phyloP scores from a whole-genome alignment of 805 yeast species.

The Deakozyma indianensis region DNA sequence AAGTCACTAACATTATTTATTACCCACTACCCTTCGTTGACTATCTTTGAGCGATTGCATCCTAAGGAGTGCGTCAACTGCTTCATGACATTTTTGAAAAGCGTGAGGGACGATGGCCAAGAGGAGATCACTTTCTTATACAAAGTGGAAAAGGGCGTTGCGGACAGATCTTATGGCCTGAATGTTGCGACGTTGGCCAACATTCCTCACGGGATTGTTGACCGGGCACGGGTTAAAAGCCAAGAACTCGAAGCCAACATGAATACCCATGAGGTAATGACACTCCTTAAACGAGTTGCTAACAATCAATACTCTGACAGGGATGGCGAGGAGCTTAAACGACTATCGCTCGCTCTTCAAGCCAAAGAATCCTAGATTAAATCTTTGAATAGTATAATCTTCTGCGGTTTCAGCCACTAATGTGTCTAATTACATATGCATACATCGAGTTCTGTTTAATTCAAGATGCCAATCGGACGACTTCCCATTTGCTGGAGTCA shows the following conservation, averaged over 20 bases:
- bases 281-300: neutral
- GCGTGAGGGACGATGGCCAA: slow-evolving; percentile 21
- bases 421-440: too few species aligned
- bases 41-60: slow-evolving; percentile 31
- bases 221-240: neutral
- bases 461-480: slow-evolving; percentile 47
- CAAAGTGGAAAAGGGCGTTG: slow-evolving; percentile 32
- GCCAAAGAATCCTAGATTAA: too few species aligned
- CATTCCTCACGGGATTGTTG: slow-evolving; percentile 16
- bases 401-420: too few species aligned
- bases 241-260: neutral
- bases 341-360: neutral
- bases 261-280: neutral
- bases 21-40: slow-evolving; percentile 68
- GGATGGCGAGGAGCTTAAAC: neutral
- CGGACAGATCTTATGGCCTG: slow-evolving; percentile 62
- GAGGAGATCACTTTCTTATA: slow-evolving; percentile 37
- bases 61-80: slow-evolving; percentile 35
- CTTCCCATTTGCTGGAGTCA: slow-evolving; percentile 41
- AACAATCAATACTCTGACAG: neutral
- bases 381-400: too few species aligned
- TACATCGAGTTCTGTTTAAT: too few species aligned
- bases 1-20: slow-evolving; percentile 57
- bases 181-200: slow-evolving; percentile 74
- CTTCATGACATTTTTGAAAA: slow-evolving; percentile 51